Percentiles rank a stretch among this genome's conserved stretches.
Conservation (phyloP, 805 yeast genomes). For the Pichia kluyveri region DNA sequence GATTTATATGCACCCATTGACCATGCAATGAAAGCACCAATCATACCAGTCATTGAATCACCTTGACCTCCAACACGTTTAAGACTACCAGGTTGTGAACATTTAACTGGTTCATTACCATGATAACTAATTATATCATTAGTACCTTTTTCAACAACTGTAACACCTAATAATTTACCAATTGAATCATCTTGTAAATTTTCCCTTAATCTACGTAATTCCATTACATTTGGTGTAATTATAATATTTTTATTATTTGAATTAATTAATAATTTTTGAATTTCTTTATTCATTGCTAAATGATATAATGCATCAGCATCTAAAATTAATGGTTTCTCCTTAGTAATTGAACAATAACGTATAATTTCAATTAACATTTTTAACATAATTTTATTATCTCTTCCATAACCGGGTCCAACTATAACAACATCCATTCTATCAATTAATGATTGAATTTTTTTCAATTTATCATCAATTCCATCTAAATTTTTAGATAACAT, state of each 20-base stretch:
- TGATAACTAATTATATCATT: slow-evolving; percentile 51
- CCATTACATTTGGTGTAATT: slow-evolving; percentile 85
- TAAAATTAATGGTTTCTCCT: slow-evolving; percentile 60
- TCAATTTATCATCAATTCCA: slow-evolving; percentile 33
- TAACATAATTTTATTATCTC: slow-evolving; percentile 58
- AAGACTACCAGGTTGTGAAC: slow-evolving; percentile 48
- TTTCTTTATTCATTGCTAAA: slow-evolving; percentile 45
- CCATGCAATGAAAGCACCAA: slow-evolving; percentile 83
- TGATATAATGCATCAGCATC: slow-evolving; percentile 88
- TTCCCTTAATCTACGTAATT: slow-evolving; percentile 53
- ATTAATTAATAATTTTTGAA: slow-evolving; percentile 26
- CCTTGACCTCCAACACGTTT: slow-evolving; percentile 97
- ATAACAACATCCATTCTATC: slow-evolving; percentile 72
- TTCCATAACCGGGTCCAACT: slow-evolving; percentile 90
- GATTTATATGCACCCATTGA: slow-evolving; percentile 52
- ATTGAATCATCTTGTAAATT: neutral
- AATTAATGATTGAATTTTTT: slow-evolving; percentile 47
- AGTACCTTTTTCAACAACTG: slow-evolving; percentile 66
- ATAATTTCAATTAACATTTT: slow-evolving; percentile 35
- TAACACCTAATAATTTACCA: slow-evolving; percentile 22
- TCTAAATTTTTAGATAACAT: slow-evolving; percentile 36
- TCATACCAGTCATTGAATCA: slow-evolving; percentile 78
- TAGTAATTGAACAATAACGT: slow-evolving; percentile 36
- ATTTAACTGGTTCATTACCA: slow-evolving; percentile 34
- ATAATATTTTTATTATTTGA: slow-evolving; percentile 51